Conservation (phyloP, 257 asterid genomes). For the Linderniella brevidens region DNA sequence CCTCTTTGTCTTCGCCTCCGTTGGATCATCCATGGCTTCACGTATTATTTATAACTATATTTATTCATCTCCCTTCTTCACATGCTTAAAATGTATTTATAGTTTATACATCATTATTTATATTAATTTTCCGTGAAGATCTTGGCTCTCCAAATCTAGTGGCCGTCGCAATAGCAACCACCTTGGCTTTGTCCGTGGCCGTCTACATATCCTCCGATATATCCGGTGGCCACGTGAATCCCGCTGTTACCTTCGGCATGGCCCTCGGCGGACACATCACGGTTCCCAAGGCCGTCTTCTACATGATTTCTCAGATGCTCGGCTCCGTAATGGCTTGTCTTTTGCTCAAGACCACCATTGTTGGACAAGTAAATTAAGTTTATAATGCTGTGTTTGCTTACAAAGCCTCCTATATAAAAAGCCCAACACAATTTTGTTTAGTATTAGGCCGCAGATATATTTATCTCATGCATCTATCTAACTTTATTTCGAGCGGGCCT, state of each 20-base stretch:
- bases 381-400: neutral
- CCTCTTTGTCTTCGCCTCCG: conserved; percentile 62
- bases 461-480: too few species aligned
- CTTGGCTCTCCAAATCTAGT: conserved; percentile 17
- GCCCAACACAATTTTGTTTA: too few species aligned
- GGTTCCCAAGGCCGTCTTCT: conserved; percentile 45
- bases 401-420: too few species aligned
- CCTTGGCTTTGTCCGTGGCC: conserved; percentile 43
- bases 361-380: conserved; percentile 40
- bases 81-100: neutral
- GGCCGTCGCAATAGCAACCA: conserved; percentile 37
- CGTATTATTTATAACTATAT: conserved; percentile 13
- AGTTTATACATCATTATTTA: too few species aligned
- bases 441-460: too few species aligned
- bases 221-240: conserved; percentile 88
- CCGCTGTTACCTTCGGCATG: conserved; percentile 84
- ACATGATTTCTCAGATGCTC: conserved; percentile 54
- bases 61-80: neutral
- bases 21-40: conserved; percentile 57
- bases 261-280: conserved; percentile 66
- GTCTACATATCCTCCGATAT: conserved; percentile 42
- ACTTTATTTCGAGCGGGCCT: too few species aligned
- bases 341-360: conserved; percentile 32
- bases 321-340: conserved; percentile 65
- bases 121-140: too few species aligned